Evolutionary conservation across 345 rosid species (phyloP), one percentile per base, ranked within the genome.

Genomic region (Hypericum androsaemum): DNA sequence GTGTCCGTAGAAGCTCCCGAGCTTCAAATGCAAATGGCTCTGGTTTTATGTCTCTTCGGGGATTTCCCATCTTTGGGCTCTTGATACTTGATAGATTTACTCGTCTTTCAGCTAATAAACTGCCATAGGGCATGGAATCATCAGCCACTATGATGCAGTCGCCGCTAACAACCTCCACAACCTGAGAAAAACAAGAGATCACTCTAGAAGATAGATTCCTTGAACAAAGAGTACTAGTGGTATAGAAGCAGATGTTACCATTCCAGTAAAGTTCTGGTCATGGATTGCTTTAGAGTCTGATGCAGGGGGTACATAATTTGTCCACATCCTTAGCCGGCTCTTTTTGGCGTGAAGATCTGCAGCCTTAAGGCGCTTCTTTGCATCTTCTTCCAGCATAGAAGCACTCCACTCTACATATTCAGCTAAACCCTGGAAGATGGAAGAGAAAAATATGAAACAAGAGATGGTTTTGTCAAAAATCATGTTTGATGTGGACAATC

Each of bases 401-500:
- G 94, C 99, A 69, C 97, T 94, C 99, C 99, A 94, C 56, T 88
- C 99, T 59, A 94, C 87, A 72, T 71, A 94, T 74, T 84, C 86
- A 58, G 97, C 97, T 47, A 94, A 79, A 53, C 99, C 97, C 99
- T 94, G 56, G 17, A 69, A 13, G 11, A 11, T 5, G n/a, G 35
- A 41, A 41, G 11, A 17, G 9, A 13, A 49, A 53, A 36, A 57
- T 38, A 43, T 12, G 12, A 2, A n/a, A 15, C 14, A 43, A 43
- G 10, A 43, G 14, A 3, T 43, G 47, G 14, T 43, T 43, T 22
- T 22, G 32, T 22, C 4, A 22, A 22, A 22, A 22, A 22, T 22
- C 32, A 22, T 22, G 32, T 22, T 22, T 22, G 32, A 22, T 22
- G 32, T 22, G 32, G 32, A 22, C 32, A 22, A 22, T 1, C 4